Evolutionary conservation across 768 basidiomycete species (phyloP).

Genomic region (Porphyrellus cyaneotinctus): DNA sequence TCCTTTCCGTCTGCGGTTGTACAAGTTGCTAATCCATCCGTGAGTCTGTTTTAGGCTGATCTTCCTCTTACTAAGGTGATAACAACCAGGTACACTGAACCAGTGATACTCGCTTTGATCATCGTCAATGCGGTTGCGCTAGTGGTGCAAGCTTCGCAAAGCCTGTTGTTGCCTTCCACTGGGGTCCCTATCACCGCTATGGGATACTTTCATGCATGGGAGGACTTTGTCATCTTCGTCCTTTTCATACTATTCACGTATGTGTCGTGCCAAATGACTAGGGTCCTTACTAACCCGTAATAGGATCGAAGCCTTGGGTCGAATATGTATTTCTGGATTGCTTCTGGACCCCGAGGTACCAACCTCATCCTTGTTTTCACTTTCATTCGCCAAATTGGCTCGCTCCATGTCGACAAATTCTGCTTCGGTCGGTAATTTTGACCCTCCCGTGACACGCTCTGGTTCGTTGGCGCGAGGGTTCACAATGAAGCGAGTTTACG

Average conservation of each 20-base stretch:
- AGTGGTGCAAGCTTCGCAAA: conserved; percentile 70
- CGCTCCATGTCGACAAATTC: conserved; percentile 27
- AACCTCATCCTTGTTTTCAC: conserved; percentile 45
- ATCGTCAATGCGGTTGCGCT: conserved; percentile 79
- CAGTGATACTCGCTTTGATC: conserved; percentile 76
- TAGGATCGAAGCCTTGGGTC: conserved; percentile 80
- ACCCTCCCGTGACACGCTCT: conserved; percentile 21
- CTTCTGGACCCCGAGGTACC: conserved; percentile 78
- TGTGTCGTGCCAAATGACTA: conserved; percentile 26
- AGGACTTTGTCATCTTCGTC: conserved; percentile 80
- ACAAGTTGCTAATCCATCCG: conserved; percentile 66
- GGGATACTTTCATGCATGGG: conserved; percentile 88
- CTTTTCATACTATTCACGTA: conserved; percentile 87
- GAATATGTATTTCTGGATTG: conserved; percentile 87
- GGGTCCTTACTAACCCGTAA: neutral
- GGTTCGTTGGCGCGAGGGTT: conserved; percentile 42
- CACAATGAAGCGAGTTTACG: conserved; percentile 43
- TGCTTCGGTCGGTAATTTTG: conserved; percentile 23
- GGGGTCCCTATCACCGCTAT: conserved; percentile 40
- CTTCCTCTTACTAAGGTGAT: neutral
- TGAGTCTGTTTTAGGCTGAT: conserved; percentile 39
- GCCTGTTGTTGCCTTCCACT: conserved; percentile 50
- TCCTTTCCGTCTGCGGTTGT: conserved; percentile 57
- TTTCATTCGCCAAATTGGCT: conserved; percentile 29
- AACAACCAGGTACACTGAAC: conserved; percentile 74